Percentiles rank a stretch among this genome's conserved stretches.
Conservation (phyloP, 768 basidiomycete species). For the Psilocybe tampanensis region DNA sequence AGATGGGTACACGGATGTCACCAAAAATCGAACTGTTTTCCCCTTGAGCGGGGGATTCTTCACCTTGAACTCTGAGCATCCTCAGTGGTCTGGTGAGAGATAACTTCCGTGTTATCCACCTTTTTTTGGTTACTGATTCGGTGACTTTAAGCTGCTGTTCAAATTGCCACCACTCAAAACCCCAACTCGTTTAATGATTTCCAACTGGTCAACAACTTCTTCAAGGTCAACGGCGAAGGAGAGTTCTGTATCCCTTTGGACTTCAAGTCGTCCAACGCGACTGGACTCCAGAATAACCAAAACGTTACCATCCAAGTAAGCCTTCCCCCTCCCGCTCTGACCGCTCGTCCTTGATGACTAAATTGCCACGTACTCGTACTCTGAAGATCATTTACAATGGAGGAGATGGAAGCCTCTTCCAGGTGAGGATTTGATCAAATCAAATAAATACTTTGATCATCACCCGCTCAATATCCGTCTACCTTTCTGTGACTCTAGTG, state of each 20-base stretch:
- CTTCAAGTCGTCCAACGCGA: constrained; percentile 48
- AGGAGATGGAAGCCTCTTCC: constrained; percentile 73
- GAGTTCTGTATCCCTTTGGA: constrained; percentile 69
- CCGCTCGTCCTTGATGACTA: background rate
- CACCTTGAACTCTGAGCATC: constrained; percentile 66
- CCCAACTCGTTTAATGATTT: constrained; percentile 71
- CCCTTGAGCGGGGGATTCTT: constrained; percentile 67
- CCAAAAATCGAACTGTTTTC: constrained; percentile 65
- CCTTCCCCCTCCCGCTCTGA: background rate
- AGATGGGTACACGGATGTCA: constrained; percentile 66
- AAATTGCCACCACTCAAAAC: constrained; percentile 56
- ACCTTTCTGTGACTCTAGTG: constrained; percentile 49
- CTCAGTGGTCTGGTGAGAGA: constrained; percentile 56
- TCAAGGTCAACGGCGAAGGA: constrained; percentile 58
- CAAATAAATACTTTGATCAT: background rate
- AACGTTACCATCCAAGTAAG: constrained; percentile 72
- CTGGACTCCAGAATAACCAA: constrained; percentile 58
- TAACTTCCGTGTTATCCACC: no score
- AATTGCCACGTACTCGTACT: background rate
- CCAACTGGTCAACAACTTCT: constrained; percentile 50
- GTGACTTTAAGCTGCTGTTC: constrained; percentile 45
- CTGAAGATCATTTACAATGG: constrained; percentile 58
- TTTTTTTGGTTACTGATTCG: no score
- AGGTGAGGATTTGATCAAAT: constrained; percentile 41
- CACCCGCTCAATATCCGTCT: background rate